Evolutionary conservation across 768 basidiomycete genomes (phyloP).

Genomic region (Cytidiella melzeri): DNA sequence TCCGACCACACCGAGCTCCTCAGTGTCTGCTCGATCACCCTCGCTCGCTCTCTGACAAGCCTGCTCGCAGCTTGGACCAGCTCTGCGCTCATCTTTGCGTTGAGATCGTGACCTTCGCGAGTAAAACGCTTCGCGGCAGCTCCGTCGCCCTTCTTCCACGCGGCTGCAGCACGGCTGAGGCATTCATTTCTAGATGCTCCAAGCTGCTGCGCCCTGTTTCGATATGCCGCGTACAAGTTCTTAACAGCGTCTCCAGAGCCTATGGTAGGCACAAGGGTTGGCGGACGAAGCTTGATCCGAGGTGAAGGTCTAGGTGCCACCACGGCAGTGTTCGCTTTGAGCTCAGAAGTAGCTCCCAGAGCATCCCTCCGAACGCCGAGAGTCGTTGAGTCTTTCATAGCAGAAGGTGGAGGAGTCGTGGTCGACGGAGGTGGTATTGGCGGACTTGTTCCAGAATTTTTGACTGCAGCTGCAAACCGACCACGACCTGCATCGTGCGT

Average conservation of each 20-base stretch:
- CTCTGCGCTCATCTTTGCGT: conserved; percentile 84
- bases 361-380: conserved; percentile 48
- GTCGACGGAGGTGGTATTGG: conserved; percentile 8
- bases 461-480: conserved; percentile 86
- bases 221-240: conserved; percentile 82
- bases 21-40: conserved; percentile 71
- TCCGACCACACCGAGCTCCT: conserved; percentile 75
- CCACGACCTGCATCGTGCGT: conserved; percentile 83
- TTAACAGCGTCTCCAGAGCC: conserved; percentile 79
- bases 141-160: conserved; percentile 93
- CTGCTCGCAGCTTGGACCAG: conserved; percentile 80
- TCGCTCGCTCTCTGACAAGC: conserved; percentile 78
- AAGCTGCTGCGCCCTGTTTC: conserved; percentile 82
- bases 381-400: conserved; percentile 29
- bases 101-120: conserved; percentile 89
- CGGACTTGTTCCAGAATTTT: conserved; percentile 37
- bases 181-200: conserved; percentile 93
- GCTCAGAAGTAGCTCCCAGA: conserved; percentile 55
- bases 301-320: conserved; percentile 80
- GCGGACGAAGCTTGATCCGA: conserved; percentile 77
- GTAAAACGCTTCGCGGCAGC: conserved; percentile 94
- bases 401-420: conserved; percentile 26
- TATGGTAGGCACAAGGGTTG: conserved; percentile 81
- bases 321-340: conserved; percentile 60
- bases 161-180: conserved; percentile 90